phyloP scores from a whole-genome alignment of 768 basidiomycete genomes.

The Phanerodontia chrysosporium region DNA sequence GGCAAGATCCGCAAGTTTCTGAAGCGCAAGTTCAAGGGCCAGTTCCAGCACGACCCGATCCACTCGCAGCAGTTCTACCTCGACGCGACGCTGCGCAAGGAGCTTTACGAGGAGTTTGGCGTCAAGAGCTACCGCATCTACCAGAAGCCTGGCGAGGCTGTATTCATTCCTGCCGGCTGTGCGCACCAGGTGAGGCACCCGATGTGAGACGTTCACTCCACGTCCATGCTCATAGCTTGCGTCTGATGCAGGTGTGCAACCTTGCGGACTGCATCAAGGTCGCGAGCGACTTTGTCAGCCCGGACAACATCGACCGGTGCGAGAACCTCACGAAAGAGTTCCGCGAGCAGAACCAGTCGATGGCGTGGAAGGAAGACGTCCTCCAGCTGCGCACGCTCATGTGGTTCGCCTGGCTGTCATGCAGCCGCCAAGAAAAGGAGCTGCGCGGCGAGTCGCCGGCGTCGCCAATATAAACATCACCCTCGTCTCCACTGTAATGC shows the following conservation, averaged over 20 bases:
- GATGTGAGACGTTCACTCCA: too few relatives aligned
- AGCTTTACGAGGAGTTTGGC: slow-evolving; percentile 61
- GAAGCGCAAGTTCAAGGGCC: slow-evolving; percentile 53
- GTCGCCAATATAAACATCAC: not conserved
- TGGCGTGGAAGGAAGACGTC: slow-evolving; percentile 93
- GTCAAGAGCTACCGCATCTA: slow-evolving; percentile 83
- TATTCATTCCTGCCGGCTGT: slow-evolving; percentile 94
- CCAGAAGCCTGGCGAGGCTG: slow-evolving; percentile 87
- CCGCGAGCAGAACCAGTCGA: slow-evolving; percentile 80
- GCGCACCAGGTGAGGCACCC: slow-evolving; percentile 71
- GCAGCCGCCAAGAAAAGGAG: slow-evolving; percentile 43
- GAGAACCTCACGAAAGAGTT: slow-evolving; percentile 86
- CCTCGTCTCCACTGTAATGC: not conserved
- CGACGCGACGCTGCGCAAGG: slow-evolving; percentile 60
- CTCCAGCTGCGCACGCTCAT: slow-evolving; percentile 88
- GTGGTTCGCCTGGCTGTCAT: slow-evolving; percentile 90
- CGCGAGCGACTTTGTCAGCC: slow-evolving; percentile 91
- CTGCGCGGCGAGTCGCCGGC: not conserved
- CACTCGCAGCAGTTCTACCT: slow-evolving; percentile 88
- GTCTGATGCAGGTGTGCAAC: slow-evolving; percentile 95
- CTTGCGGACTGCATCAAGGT: slow-evolving; percentile 95
- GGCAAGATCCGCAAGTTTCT: slow-evolving; percentile 75
- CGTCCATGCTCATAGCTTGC: too few relatives aligned
- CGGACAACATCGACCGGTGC: slow-evolving; percentile 86
- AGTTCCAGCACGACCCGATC: slow-evolving; percentile 73